Evolutionary conservation across 805 yeast genomes (phyloP), one percentile per base, ranked within the genome.

Genomic region (Saccharomyces eubayanus): DNA sequence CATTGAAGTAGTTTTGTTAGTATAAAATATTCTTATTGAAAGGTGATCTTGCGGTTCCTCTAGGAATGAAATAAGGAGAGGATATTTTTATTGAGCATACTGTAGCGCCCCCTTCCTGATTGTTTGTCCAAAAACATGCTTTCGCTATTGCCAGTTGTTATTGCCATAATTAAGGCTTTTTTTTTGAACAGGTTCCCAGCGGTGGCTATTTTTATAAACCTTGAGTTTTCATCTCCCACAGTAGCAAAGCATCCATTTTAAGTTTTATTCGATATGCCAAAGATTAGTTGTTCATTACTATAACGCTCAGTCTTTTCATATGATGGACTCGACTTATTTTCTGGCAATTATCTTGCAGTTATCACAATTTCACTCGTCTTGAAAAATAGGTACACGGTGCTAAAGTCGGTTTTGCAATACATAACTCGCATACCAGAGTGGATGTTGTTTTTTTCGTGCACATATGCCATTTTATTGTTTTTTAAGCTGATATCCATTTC

Each of bases 1-100:
- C 12, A 41, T 21, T 30, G 29, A 72, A 70, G 53, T 62, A 70
- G 72, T 69, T 71, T 55, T 56, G 62, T 57, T 57, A 60, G 62
- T 55, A 59, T 49, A 47, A 6, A 41, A 20, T 47, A 50, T 57
- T 59, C 52, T 55, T 56, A 53, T 55, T 16, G n/a, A 20, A 24
- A n/a, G 31, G 16, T 28, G 31, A 52, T 36, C n/a, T 21, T 16
- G 36, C 27, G n/a, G 28, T 16, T 24, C 43, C 8, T 16, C 6
- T 12, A 8, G 21, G 10, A 36, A 36, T 36, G 11, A 3, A n/a
- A 24, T 2, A 24, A 16, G 6, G 2, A 21, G 31, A 47, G n/a
- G 27, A 28, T 14, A 48, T 21, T 11, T 30, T 16, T 6, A 46
- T 12, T 31, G 3, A n/a, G 14, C 41, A 31, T 4, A 31, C n/a